These are phyloP conservation scores for Pleurotus tuoliensis DNA, from an alignment of 768 basidiomycete species.

Conservation along the genomic window DNA sequence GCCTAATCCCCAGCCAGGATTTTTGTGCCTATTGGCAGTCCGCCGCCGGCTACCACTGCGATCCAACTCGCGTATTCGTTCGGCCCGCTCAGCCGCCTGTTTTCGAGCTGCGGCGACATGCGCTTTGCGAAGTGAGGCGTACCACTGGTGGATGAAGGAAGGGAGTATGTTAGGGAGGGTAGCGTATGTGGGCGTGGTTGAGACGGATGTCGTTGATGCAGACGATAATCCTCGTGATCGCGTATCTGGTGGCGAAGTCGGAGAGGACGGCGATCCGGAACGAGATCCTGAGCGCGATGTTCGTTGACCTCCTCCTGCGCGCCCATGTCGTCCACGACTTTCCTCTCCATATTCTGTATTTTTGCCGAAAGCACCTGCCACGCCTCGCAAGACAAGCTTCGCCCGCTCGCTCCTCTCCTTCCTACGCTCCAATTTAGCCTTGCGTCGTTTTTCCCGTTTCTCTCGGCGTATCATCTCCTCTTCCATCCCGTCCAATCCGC, in stretches of 20 bases:
- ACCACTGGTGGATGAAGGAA: conserved; percentile 47
- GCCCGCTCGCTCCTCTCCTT: conserved; percentile 49
- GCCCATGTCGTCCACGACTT: not conserved
- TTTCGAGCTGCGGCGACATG: conserved; percentile 67
- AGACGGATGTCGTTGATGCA: conserved; percentile 11
- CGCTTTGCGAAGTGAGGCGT: conserved; percentile 58
- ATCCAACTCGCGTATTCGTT: conserved; percentile 62
- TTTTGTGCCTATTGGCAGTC: conserved; percentile 18
- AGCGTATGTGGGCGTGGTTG: conserved; percentile 9
- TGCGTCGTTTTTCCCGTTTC: conserved; percentile 48
- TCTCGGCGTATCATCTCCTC: conserved; percentile 53
- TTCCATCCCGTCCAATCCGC: conserved; percentile 51
- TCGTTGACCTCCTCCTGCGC: not conserved
- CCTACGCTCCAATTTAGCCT: conserved; percentile 41
- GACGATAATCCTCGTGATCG: conserved; percentile 10
- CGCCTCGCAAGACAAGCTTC: conserved; percentile 53
- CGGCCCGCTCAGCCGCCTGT: conserved; percentile 65
- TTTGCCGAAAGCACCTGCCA: conserved; percentile 45
- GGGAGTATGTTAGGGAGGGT: conserved; percentile 36
- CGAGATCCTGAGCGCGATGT: not conserved
- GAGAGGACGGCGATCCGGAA: conserved; percentile 5
- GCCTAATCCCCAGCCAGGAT: conserved; percentile 69
- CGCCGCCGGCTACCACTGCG: conserved; percentile 21
- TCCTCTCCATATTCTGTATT: conserved; percentile 7
- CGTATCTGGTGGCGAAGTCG: conserved; percentile 8